Percentiles rank a stretch among this genome's conserved stretches.
These are phyloP conservation scores for Hypomyces perniciosus DNA, from an alignment of 2,329 filamentous ascomycete genomes.

Conservation along the genomic window DNA sequence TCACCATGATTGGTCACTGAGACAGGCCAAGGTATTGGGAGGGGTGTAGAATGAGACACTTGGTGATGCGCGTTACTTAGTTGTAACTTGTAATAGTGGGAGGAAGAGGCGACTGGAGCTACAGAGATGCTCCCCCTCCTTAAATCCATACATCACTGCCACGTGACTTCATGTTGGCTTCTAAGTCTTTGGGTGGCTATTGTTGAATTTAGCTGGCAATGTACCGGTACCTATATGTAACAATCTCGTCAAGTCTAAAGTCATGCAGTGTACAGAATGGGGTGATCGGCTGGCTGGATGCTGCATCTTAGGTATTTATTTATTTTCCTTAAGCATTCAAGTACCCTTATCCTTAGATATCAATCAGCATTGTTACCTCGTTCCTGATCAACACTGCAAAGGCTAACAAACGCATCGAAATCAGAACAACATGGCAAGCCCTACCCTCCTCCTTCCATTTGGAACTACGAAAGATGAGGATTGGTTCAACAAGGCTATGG, in stretches of 20 bases:
- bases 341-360: neutral
- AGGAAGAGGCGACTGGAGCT: neutral
- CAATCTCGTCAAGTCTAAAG: too few species aligned
- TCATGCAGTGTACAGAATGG: too few species aligned
- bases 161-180: too few species aligned
- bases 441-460: neutral
- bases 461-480: neutral
- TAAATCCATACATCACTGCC: neutral
- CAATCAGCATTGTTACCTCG: neutral
- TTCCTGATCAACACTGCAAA: too few species aligned
- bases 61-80: neutral
- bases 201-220: too few species aligned
- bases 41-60: neutral
- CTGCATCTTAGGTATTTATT: too few species aligned
- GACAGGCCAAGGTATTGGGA: neutral
- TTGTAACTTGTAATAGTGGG: neutral
- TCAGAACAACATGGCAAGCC: neutral
- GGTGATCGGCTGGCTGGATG: too few species aligned
- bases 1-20: neutral
- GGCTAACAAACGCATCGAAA: neutral
- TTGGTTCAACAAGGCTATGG: neutral
- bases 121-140: neutral
- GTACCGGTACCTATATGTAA: too few species aligned
- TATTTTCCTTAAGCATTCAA: too few species aligned
- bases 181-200: too few species aligned